A percentile compares a stretch with the other conserved stretches of the same genome.
Evolutionary conservation across 148 eudicot species (phyloP).

Genomic region (Nepenthes mirabilis): DNA sequence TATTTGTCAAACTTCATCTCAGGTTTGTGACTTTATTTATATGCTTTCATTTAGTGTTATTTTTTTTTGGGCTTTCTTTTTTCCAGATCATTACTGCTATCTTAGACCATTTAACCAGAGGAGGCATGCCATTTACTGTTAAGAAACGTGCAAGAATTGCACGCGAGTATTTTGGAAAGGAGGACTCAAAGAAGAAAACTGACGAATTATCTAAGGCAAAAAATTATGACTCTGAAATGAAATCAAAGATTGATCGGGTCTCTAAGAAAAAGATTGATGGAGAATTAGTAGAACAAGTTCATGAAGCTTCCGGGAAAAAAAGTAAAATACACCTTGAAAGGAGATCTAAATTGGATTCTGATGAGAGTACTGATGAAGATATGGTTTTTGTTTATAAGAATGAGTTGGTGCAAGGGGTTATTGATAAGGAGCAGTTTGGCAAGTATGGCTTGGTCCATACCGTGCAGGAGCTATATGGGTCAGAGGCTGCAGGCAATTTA

Average conservation of each 20-base stretch:
- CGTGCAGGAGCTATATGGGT: slow-evolving; percentile 90
- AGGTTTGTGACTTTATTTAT: background rate
- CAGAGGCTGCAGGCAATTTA: slow-evolving; percentile 66
- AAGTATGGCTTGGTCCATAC: slow-evolving; percentile 95
- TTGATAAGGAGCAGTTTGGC: slow-evolving; percentile 99
- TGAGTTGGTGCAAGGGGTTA: slow-evolving; percentile 91
- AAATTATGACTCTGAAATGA: too few species aligned
- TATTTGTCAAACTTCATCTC: too few species aligned
- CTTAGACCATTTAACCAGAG: slow-evolving; percentile 68
- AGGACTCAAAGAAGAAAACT: slow-evolving; percentile 22
- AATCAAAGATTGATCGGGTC: too few species aligned
- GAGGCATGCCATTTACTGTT: slow-evolving; percentile 56
- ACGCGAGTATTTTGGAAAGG: slow-evolving; percentile 53
- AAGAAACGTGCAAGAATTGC: slow-evolving; percentile 79
- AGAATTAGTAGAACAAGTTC: too few species aligned
- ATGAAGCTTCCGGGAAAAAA: too few species aligned
- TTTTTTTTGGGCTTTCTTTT: background rate
- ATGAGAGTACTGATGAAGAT: slow-evolving; percentile 49
- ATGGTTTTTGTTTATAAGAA: slow-evolving; percentile 61
- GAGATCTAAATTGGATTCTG: slow-evolving; percentile 6
- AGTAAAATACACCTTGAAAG: background rate
- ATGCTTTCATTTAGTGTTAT: background rate
- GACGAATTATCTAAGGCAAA: slow-evolving; percentile 3
- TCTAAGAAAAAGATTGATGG: too few species aligned
- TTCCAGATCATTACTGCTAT: slow-evolving; percentile 72